Base-by-base conservation (phyloP, 768 basidiomycete species). In the Tulasnella sp. region DNA sequence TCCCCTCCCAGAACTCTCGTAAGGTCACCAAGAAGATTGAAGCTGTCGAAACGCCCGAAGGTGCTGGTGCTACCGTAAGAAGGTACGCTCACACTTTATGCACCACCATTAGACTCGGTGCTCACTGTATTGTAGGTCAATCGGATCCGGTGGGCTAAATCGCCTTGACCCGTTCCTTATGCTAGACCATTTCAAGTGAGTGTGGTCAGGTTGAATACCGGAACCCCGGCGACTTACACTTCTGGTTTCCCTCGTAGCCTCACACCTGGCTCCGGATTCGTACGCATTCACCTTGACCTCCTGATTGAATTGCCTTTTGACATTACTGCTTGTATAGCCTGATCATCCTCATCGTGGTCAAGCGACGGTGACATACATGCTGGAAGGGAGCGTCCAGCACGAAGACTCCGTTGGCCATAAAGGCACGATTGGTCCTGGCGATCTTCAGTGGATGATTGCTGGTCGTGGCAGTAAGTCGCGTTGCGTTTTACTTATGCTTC, bases 291-390 rank as follows among this genome's bases (percentile, higher is more conserved):
- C 12, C 2, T 41, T 16, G 14, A 32, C 12, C 26, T 26, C 3
- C 12, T 6, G 67, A 44, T 29, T 17, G n/a, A 17, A 12, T 22
- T 26, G 44, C 44, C 12, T 19, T 11, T 9, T 42, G 44, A 69
- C 67, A 35, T 44, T n/a, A 36, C 9, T 36, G 11, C 11, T n/a
- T n/a, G 4, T 36, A 9, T 42, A 69, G 67, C 92, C 93, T 14
- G 95, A 97, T 78, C 95, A 96, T 78, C 94, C 95, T 2, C 95
- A 95, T 79, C 73, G 94, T 19, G 95, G 94, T 3, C 94, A 95
- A 79, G 89, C 89, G 3, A 92, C 90, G 1, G 89, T 92, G 3
- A 95, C 94, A 0, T 96, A 96, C 79, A 90, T 97, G 88, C 83
- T 94, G 0, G 84, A 92, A 81, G 94, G 92, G 86, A 89, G 36